Percentiles rank a stretch among this genome's conserved stretches.
These are phyloP conservation scores for Kwoniella europaea DNA, from an alignment of 768 basidiomycete species.

Conservation along the genomic window DNA sequence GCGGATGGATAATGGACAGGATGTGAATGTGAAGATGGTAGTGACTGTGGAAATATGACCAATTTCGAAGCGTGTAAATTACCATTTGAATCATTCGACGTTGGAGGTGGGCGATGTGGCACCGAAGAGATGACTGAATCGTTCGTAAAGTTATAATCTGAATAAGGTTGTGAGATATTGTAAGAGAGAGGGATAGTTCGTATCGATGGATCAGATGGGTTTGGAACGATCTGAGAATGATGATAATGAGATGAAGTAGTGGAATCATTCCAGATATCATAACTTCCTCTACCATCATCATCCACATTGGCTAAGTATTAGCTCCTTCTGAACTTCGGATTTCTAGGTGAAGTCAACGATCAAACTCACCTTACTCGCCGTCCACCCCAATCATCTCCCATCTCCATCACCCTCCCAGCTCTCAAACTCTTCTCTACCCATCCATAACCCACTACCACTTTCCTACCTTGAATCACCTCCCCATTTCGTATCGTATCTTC, in stretches of 20 bases:
- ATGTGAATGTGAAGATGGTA: not conserved
- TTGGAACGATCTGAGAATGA: too few species aligned
- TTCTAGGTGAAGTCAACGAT: too few species aligned
- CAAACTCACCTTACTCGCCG: conserved; percentile 9
- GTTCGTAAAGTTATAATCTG: too few species aligned
- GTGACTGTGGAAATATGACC: not conserved
- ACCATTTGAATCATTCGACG: too few species aligned
- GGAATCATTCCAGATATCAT: conserved; percentile 9
- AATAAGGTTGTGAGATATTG: too few species aligned
- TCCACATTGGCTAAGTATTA: too few species aligned
- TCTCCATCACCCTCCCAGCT: conserved; percentile 1
- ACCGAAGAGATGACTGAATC: not conserved
- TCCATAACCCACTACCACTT: conserved; percentile 10
- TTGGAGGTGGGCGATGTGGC: not conserved
- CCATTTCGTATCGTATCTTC: conserved; percentile 11
- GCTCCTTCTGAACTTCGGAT: too few species aligned
- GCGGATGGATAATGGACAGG: too few species aligned
- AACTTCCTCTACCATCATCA: not conserved
- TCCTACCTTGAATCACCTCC: not conserved
- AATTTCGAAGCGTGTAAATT: too few species aligned
- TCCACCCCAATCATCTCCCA: conserved; percentile 14
- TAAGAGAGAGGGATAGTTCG: too few species aligned
- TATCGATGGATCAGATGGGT: too few species aligned
- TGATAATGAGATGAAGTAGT: too few species aligned
- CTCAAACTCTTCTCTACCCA: conserved; percentile 8